Base-by-base conservation (phyloP, 202 grass and related monocot genomes). In the Schoenoplectus triqueter region DNA sequence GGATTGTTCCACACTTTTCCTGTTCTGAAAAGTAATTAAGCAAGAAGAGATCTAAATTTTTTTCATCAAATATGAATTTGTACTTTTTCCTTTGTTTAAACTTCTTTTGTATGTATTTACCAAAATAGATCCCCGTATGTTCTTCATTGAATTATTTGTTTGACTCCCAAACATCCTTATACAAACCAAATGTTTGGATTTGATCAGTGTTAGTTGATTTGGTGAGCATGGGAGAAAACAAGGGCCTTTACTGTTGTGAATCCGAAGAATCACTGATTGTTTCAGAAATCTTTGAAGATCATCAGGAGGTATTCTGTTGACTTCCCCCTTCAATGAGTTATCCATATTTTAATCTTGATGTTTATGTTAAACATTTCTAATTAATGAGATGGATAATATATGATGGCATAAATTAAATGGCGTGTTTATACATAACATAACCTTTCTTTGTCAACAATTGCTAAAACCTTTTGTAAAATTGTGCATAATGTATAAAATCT, bases 251-350 rank as follows among this genome's bases (percentile, higher is more conserved):
- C 5, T n/a, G 7, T 39, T 6, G 10, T 57, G 51, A 22, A 77
- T 31, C 51, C 3, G 51, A 77, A 57, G 51, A 77, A 77, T 77
- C 50, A n/a, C 22, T 0, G 10, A 77, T 77, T 0, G 21, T 40
- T 40, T 57, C 51, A n/a, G 73, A 57, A 77, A 77, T 21, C 10
- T 52, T 5, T 7, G 21, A 77, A 55, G 73, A 77, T 77, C 10
- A 57, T 41, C 73, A 39, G 6, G 73, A 77, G 20, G 73, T 77
- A 57, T 56, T 31, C 31, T 31, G 31, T 31, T 31, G 31, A 19
- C 17, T 62, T 18, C 0, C 22, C 31, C 31, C 18, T 51, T 52
- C 10, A 22, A 22, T 52, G 19, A n/a, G 7, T 6, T 51, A 51
- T 73, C 2, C 8, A 11, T n/a, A 44, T 21, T 51, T 5, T 10